Conservation (phyloP, 73 alveolate species). For the Halteria grandinella region DNA sequence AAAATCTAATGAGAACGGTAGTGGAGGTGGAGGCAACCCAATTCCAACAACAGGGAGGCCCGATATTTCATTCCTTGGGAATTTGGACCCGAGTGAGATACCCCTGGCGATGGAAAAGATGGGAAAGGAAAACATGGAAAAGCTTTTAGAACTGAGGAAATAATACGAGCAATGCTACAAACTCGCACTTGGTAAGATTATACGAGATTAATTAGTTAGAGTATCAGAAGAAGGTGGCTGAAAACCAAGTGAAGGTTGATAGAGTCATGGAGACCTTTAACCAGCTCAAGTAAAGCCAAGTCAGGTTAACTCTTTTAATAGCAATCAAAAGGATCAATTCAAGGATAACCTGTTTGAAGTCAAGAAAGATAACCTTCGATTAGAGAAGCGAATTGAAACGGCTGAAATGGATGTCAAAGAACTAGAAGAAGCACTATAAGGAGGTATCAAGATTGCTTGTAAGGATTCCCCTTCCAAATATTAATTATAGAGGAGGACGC, state of each 20-base stretch:
- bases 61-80: too few species aligned
- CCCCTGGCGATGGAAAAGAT: conserved; percentile 33
- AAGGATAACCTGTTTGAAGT: conserved; percentile 20
- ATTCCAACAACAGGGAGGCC: too few species aligned
- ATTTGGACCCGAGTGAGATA: too few species aligned
- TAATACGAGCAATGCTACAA: conserved; percentile 23
- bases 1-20: too few species aligned
- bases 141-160: conserved; percentile 11
- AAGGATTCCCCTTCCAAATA: not conserved
- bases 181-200: conserved; percentile 2
- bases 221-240: conserved; percentile 44
- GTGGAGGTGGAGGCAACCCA: too few species aligned
- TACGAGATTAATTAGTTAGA: not conserved
- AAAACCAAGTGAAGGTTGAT: conserved; percentile 38
- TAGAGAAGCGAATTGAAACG: conserved; percentile 16
- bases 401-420: conserved; percentile 38
- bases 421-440: conserved; percentile 32
- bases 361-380: conserved; percentile 24
- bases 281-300: conserved; percentile 1
- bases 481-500: conserved; percentile 12
- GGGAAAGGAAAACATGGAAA: conserved; percentile 21
- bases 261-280: conserved; percentile 29
- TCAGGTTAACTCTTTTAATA: not conserved
- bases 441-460: conserved; percentile 41
- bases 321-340: conserved; percentile 23